Percentiles rank a stretch among this genome's conserved stretches.
phyloP scores from a whole-genome alignment of 2,329 filamentous ascomycete genomes.

The Penicillium olsonii region DNA sequence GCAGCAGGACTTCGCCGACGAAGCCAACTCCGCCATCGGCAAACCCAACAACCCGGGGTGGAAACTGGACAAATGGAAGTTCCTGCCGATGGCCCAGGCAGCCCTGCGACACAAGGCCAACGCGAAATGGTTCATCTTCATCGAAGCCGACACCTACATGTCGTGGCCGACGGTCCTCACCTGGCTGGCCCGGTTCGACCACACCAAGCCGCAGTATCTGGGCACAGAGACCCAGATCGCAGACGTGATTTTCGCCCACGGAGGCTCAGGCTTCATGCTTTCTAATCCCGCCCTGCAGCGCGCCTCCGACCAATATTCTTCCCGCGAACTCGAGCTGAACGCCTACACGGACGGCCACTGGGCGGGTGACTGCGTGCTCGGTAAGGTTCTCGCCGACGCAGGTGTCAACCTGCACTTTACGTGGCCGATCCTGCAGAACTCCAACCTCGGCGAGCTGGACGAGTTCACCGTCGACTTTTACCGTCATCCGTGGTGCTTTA shows the following conservation, averaged over 20 bases:
- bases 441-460: slow-evolving; percentile 47
- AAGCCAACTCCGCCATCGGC: slow-evolving; percentile 40
- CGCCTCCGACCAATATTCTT: slow-evolving; percentile 45
- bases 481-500: slow-evolving; percentile 52
- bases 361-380: slow-evolving; percentile 55
- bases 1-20: slow-evolving; percentile 37
- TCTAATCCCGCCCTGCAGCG: slow-evolving; percentile 52
- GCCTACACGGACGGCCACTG: slow-evolving; percentile 49
- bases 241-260: slow-evolving; percentile 54
- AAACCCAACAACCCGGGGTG: slow-evolving; percentile 51
- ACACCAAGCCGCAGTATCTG: slow-evolving; percentile 52
- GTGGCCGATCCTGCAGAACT: slow-evolving; percentile 51
- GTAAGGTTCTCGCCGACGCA: slow-evolving; percentile 49
- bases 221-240: slow-evolving; percentile 57
- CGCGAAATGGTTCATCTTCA: slow-evolving; percentile 61
- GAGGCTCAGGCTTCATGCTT: slow-evolving; percentile 56
- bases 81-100: slow-evolving; percentile 57
- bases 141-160: slow-evolving; percentile 61
- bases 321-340: slow-evolving; percentile 46
- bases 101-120: slow-evolving; percentile 47
- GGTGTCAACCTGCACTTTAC: slow-evolving; percentile 49
- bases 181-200: slow-evolving; percentile 56
- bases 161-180: slow-evolving; percentile 55
- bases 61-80: slow-evolving; percentile 62
- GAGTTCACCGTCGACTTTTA: slow-evolving; percentile 43